phyloP scores from a whole-genome alignment of 2,329 filamentous ascomycete species.

The Graphilbum fragrans region DNA sequence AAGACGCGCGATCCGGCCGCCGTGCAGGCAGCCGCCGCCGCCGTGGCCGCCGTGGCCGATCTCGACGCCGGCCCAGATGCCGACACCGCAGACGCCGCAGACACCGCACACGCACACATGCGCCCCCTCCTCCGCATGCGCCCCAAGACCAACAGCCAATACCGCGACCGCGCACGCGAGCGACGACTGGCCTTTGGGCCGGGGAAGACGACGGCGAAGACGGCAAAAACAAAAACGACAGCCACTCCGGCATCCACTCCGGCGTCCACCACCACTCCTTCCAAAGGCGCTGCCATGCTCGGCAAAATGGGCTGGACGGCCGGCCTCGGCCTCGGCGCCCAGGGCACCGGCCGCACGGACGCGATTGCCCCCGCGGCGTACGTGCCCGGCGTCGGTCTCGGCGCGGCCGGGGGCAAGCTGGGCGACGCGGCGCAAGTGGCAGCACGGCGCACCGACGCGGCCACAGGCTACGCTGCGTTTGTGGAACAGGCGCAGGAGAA shows the following conservation, averaged over 20 bases:
- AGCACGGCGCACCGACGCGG: slow-evolving; percentile 42
- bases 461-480: slow-evolving; percentile 45
- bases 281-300: slow-evolving; percentile 55
- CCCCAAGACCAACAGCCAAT: slow-evolving; percentile 21
- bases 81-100: background rate
- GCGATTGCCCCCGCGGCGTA: slow-evolving; percentile 55
- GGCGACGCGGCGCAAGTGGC: slow-evolving; percentile 57
- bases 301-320: slow-evolving; percentile 63
- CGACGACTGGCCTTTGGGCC: slow-evolving; percentile 51
- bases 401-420: slow-evolving; percentile 55
- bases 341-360: slow-evolving; percentile 49
- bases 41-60: slow-evolving; percentile 18
- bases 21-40: slow-evolving; percentile 16
- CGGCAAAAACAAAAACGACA: slow-evolving; percentile 6
- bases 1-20: slow-evolving; percentile 14
- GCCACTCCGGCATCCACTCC: slow-evolving; percentile 20
- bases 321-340: slow-evolving; percentile 52
- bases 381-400: slow-evolving; percentile 55
- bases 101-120: background rate
- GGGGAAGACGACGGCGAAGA: slow-evolving; percentile 21
- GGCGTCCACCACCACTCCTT: slow-evolving; percentile 24
- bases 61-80: background rate
- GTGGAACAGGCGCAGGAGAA: slow-evolving; percentile 52
- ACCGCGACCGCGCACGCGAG: slow-evolving; percentile 57
- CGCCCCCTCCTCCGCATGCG: slow-evolving; percentile 8